Percentiles rank a stretch among this genome's conserved stretches.
Conservation (phyloP, 176 grass and related monocot genomes). For the Canna indica region DNA sequence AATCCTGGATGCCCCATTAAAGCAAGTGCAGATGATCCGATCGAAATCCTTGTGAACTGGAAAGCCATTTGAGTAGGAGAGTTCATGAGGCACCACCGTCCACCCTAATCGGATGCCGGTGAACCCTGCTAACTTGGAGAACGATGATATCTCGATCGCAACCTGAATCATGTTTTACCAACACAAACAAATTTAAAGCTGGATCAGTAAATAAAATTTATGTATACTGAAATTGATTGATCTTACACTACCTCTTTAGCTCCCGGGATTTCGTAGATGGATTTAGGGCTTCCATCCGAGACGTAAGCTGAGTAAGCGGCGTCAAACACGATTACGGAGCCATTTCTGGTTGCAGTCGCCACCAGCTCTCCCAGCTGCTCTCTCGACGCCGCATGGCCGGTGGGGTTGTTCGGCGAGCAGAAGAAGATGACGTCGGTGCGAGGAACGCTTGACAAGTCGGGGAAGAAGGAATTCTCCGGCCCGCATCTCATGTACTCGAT, state of each 20-base stretch:
- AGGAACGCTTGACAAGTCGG: constrained; percentile 52
- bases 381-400: constrained; percentile 57
- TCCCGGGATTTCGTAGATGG: constrained; percentile 90
- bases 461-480: constrained; percentile 83
- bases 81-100: constrained; percentile 77
- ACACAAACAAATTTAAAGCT: too few species aligned
- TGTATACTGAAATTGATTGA: neutral
- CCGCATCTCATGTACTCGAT: constrained; percentile 71
- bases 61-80: constrained; percentile 48
- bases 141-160: constrained; percentile 89
- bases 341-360: constrained; percentile 51
- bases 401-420: constrained; percentile 97
- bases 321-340: constrained; percentile 89
- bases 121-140: constrained; percentile 93
- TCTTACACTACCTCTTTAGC: constrained; percentile 44
- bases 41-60: constrained; percentile 65
- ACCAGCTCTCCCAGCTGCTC: constrained; percentile 69
- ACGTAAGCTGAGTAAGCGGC: constrained; percentile 65
- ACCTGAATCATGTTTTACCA: too few species aligned
- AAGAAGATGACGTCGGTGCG: constrained; percentile 94
- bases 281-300: constrained; percentile 28
- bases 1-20: constrained; percentile 86
- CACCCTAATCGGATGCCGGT: constrained; percentile 81
- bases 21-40: constrained; percentile 77
- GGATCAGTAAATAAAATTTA: neutral